Evolutionary conservation across 2,329 filamentous ascomycete species (phyloP).

Genomic region (Graphium sp.): DNA sequence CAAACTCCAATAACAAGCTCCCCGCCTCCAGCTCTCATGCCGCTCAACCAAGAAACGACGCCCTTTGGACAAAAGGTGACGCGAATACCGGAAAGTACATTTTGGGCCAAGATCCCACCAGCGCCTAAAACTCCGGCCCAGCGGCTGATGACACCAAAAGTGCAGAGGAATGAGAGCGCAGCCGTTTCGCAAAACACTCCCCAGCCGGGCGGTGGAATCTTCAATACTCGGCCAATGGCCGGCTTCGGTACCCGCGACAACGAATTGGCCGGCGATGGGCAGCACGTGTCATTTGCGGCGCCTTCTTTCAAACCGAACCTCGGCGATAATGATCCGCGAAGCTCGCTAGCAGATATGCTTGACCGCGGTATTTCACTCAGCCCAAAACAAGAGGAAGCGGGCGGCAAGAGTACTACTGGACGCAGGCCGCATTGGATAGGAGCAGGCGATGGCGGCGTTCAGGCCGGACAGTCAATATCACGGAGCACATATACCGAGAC

Average conservation of each 20-base stretch:
- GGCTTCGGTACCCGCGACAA: not conserved
- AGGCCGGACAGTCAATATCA: no score
- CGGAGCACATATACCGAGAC: no score
- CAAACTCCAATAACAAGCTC: conserved; percentile 27
- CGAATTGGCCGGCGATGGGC: not conserved
- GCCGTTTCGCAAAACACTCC: no score
- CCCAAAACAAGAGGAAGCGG: conserved; percentile 4
- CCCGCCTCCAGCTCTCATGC: conserved; percentile 20
- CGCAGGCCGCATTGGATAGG: not conserved
- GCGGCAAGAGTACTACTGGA: not conserved
- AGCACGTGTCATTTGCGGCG: conserved; percentile 27
- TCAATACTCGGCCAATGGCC: conserved; percentile 2
- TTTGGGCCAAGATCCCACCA: conserved; percentile 48
- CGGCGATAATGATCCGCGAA: conserved; percentile 15
- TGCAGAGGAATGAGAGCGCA: conserved; percentile 21
- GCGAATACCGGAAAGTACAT: conserved; percentile 27
- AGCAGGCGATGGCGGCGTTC: not conserved
- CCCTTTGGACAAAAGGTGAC: conserved; percentile 17
- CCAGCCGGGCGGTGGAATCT: conserved; percentile 2
- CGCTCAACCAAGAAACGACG: conserved; percentile 18
- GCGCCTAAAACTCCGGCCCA: conserved; percentile 44
- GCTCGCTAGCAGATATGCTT: conserved; percentile 17
- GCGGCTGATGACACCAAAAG: conserved; percentile 35
- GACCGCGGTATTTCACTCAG: conserved; percentile 16
- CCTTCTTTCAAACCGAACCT: conserved; percentile 27